A percentile compares a stretch with the other conserved stretches of the same genome.
Conservation (phyloP, 1,284 basidiomycete genomes). For the Sanghuangporus baumii region DNA sequence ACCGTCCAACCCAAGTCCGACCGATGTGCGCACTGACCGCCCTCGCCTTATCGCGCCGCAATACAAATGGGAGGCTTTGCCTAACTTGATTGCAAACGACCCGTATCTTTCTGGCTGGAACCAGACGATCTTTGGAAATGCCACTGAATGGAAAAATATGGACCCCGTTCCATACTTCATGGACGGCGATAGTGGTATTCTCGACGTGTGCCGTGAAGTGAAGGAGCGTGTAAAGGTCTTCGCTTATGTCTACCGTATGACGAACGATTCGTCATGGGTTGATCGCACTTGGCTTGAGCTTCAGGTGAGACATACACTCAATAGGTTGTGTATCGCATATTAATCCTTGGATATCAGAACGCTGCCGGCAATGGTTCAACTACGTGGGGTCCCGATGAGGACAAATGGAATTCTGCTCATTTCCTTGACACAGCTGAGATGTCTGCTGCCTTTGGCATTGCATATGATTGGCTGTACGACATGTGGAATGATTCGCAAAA, state of each 20-base stretch:
- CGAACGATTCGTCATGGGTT: conserved; percentile 84
- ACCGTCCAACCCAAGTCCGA: conserved; percentile 53
- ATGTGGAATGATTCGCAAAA: conserved; percentile 76
- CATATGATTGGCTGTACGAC: conserved; percentile 95
- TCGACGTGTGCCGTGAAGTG: conserved; percentile 87
- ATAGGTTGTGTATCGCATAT: conserved; percentile 24
- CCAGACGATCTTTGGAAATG: conserved; percentile 87
- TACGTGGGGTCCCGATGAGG: conserved; percentile 54
- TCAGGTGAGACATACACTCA: conserved; percentile 38
- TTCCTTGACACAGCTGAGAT: conserved; percentile 96
- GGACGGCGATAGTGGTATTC: conserved; percentile 87
- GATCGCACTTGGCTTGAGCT: conserved; percentile 85
- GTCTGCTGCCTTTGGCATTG: conserved; percentile 82
- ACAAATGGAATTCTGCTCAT: conserved; percentile 81
- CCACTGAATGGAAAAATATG: conserved; percentile 59
- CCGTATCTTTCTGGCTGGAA: conserved; percentile 91
- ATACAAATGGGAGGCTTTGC: conserved; percentile 90
- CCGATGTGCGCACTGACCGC: conserved; percentile 68
- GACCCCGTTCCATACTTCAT: conserved; percentile 67
- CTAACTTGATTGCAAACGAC: conserved; percentile 74
- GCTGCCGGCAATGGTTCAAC: conserved; percentile 59
- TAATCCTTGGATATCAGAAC: conserved; percentile 38
- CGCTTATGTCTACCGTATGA: conserved; percentile 87
- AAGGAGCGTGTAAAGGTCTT: conserved; percentile 92
- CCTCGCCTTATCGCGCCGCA: conserved; percentile 88